These are phyloP conservation scores for Rhynchospora breviuscula DNA, from an alignment of 176 grass and related monocot genomes.

Conservation along the genomic window DNA sequence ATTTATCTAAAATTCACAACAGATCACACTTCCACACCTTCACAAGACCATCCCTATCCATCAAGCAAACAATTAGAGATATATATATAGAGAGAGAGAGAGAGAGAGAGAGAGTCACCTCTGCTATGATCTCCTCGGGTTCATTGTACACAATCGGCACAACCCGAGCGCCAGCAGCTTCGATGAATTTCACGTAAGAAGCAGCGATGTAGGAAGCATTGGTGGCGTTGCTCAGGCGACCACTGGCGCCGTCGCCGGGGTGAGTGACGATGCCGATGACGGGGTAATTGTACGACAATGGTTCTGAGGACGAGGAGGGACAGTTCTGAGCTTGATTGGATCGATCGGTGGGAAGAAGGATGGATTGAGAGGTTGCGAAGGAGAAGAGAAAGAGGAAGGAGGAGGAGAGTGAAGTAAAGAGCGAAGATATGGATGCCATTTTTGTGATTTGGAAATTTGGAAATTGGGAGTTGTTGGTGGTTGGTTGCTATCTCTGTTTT, in stretches of 20 bases:
- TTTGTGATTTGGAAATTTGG: background rate
- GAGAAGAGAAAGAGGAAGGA: constrained; percentile 2
- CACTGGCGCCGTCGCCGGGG: constrained; percentile 64
- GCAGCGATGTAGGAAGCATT: constrained; percentile 44
- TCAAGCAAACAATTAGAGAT: constrained; percentile 5
- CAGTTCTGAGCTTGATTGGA: constrained; percentile 18
- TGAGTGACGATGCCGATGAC: constrained; percentile 92
- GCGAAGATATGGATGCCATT: background rate
- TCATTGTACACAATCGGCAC: constrained; percentile 88
- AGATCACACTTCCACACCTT: background rate
- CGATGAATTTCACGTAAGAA: constrained; percentile 81
- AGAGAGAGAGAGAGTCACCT: constrained; percentile 36
- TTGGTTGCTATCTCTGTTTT: too few species aligned
- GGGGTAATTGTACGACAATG: constrained; percentile 48
- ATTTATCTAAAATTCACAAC: background rate
- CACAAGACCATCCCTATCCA: background rate
- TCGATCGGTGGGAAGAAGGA: constrained; percentile 28
- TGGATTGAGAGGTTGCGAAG: background rate
- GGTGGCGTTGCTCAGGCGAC: constrained; percentile 57
- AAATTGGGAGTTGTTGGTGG: too few species aligned
- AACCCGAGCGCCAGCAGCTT: constrained; percentile 68
- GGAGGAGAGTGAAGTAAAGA: constrained; percentile 22
- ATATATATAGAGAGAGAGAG: background rate
- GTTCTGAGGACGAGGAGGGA: constrained; percentile 28
- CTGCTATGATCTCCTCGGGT: constrained; percentile 54